Evolutionary conservation across 345 rosid genomes (phyloP), one percentile per base, ranked within the genome.

Genomic region (Psidium friedrichsthalianum): DNA sequence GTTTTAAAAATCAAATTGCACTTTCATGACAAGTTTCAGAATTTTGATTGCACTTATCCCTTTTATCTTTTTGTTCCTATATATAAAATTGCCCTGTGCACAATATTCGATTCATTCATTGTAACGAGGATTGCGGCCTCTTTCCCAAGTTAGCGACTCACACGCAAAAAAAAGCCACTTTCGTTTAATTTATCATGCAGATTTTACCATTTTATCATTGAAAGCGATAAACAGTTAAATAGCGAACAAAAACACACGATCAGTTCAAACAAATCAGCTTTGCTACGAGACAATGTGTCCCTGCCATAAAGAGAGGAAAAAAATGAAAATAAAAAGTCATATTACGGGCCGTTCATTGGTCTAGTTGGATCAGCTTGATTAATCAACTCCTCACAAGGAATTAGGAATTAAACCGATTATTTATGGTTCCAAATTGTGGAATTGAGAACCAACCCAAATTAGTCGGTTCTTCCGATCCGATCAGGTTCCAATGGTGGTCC

Each of bases 401-500:
- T 4, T 0, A 1, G 6, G 16, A 61, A 61, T 3, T 0, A 2
- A 4, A 29, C 76, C 0, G 6, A 0, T 59, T 15, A 59, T 59
- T 13, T 59, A n/a, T 1, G 0, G 13, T 59, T 12, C 27, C 5
- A 15, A 59, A 51, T 51, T 11, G 52, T 11, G 3, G 52, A 12
- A 40, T 40, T n/a, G 0, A 14, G 0, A n/a, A 58, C 27, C 29
- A 58, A 3, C 1, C 0, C n/a, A 27, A 5, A 58, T 12, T 1
- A 0, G 29, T 7, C 15, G 1, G 13, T 58, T 1, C 29, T 58
- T 24, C 27, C 25, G 24, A 24, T 24, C 14, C 13, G 11, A 24
- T 11, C 25, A 14, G 25, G n/a, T n/a, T 40, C 42, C 42, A 40
- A 40, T 3, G 42, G 42, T 40, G 42, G 42, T 3, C 2, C 16